These are phyloP conservation scores for Hypoxylon trugodes DNA, from an alignment of 495 filamentous ascomycete species.

Conservation along the genomic window DNA sequence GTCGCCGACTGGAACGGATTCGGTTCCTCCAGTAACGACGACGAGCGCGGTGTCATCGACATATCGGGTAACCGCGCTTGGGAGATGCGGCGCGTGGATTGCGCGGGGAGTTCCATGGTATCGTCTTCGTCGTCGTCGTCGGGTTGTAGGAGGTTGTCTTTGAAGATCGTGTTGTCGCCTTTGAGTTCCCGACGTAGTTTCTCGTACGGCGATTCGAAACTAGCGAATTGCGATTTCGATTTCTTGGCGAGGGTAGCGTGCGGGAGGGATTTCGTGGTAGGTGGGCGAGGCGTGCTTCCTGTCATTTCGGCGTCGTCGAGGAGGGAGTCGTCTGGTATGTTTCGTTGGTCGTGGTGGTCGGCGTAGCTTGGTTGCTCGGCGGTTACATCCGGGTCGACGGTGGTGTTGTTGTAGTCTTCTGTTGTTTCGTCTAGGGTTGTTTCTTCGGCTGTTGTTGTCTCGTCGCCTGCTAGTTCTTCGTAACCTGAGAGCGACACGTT, in stretches of 20 bases:
- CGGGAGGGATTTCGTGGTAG: slow-evolving; percentile 51
- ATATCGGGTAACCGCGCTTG: slow-evolving; percentile 60
- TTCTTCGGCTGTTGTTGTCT: slow-evolving; percentile 50
- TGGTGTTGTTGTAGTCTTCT: slow-evolving; percentile 53
- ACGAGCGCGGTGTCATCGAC: slow-evolving; percentile 60
- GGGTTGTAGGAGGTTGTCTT: slow-evolving; percentile 33
- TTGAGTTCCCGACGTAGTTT: slow-evolving; percentile 66
- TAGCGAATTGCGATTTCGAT: slow-evolving; percentile 58
- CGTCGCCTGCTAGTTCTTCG: slow-evolving; percentile 74
- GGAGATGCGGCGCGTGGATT: slow-evolving; percentile 44
- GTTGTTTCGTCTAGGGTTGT: slow-evolving; percentile 51
- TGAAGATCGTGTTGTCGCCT: slow-evolving; percentile 46
- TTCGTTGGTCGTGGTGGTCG: slow-evolving; percentile 45
- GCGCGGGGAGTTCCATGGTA: slow-evolving; percentile 50
- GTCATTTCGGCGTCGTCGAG: slow-evolving; percentile 60
- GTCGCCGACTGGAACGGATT: slow-evolving; percentile 53
- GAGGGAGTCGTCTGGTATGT: slow-evolving; percentile 58
- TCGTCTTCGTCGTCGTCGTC: slow-evolving; percentile 48
- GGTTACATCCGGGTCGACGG: slow-evolving; percentile 44
- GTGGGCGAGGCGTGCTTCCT: slow-evolving; percentile 62
- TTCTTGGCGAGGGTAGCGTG: slow-evolving; percentile 22
- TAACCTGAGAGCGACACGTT: slow-evolving; percentile 98
- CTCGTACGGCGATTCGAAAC: slow-evolving; percentile 74
- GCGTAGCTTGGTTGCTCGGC: slow-evolving; percentile 47
- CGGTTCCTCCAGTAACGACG: slow-evolving; percentile 43